Evolutionary conservation across 148 eudicot genomes (phyloP).

Genomic region (Nepenthes gracilis): DNA sequence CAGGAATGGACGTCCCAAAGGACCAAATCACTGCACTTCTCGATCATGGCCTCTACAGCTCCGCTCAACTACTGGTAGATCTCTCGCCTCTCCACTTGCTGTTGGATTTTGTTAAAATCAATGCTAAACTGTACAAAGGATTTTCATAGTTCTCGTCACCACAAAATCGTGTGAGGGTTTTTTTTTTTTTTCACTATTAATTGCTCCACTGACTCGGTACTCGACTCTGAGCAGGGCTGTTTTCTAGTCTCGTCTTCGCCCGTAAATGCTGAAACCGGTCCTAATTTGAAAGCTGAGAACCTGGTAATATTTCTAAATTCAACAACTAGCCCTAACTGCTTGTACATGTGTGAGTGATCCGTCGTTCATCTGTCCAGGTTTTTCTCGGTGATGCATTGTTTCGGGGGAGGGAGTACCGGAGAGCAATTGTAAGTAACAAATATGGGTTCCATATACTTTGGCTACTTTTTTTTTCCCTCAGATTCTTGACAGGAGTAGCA

Average conservation of each 20-base stretch:
- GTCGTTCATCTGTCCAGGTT: slow-evolving; percentile 24
- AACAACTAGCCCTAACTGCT: background rate
- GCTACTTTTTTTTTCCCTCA: background rate
- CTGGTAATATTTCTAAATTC: slow-evolving; percentile 26
- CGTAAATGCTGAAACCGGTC: slow-evolving; percentile 38
- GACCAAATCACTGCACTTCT: slow-evolving; percentile 65
- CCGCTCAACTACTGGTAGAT: slow-evolving; percentile 82
- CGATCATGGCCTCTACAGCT: slow-evolving; percentile 73
- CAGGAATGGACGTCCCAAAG: slow-evolving; percentile 65
- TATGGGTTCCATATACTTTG: background rate
- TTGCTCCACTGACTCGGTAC: background rate
- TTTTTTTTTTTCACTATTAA: background rate
- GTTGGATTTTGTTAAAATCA: background rate
- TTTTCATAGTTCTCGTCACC: background rate
- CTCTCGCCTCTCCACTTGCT: too few species aligned
- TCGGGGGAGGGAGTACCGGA: slow-evolving; percentile 61
- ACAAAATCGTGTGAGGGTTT: slow-evolving; percentile 3
- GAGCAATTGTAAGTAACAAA: slow-evolving; percentile 74
- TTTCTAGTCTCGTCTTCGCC: slow-evolving; percentile 76
- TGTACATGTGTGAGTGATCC: background rate
- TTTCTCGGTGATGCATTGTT: slow-evolving; percentile 82
- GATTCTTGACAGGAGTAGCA: too few species aligned
- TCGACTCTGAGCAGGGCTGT: slow-evolving; percentile 37
- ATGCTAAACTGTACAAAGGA: background rate
- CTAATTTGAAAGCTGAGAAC: slow-evolving; percentile 70